Evolutionary conservation across 176 grass and related monocot species (phyloP), one percentile per base, ranked within the genome.

Genomic region (Alloteropsis semialata): DNA sequence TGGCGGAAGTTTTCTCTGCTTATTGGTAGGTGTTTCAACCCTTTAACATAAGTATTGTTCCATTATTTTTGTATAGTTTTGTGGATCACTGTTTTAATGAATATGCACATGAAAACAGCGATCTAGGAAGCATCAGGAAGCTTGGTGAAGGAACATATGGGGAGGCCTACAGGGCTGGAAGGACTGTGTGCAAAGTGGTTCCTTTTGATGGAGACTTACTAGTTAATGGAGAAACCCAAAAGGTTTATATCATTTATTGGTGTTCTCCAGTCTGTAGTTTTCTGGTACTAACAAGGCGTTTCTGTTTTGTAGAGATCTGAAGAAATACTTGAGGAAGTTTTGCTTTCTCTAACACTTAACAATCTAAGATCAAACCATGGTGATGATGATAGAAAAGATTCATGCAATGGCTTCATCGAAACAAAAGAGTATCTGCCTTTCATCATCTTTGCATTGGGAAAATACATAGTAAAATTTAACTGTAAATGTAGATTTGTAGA

Each of bases 111-210:
- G 79, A 24, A 82, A 86, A 84, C 57, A 98, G 92, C 76, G 87
- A 91, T 30, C 75, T 78, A 65, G 71, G 67, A 37, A 93, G 79
- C 65, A 95, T 95, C 58, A 70, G 79, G 30, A 98, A 98, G 65
- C 71, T 98, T 48, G 96, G 96, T 33, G 96, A 98, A 91, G 96
- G 96, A 54, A 98, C 96, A 48, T 98, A 88, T 33, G 96, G 96
- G 62, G 96, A 98, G 73, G 96, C 92, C 62, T 98, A 90, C 81
- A 92, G 85, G 36, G 92, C 88, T 74, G 96, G 90, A 85, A 81
- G 83, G 44, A 93, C 90, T 29, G 92, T 95, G 10, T 95, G 90
- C 74, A 98, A 98, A 93, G 85, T 95, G 67, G 96, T 98, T 54
- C 96, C 96, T 58, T 95, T 98, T 53, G 92, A 98, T 67, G 96